Conservation (phyloP, 768 basidiomycete genomes). For the Sporobolomyces pararoseus region DNA sequence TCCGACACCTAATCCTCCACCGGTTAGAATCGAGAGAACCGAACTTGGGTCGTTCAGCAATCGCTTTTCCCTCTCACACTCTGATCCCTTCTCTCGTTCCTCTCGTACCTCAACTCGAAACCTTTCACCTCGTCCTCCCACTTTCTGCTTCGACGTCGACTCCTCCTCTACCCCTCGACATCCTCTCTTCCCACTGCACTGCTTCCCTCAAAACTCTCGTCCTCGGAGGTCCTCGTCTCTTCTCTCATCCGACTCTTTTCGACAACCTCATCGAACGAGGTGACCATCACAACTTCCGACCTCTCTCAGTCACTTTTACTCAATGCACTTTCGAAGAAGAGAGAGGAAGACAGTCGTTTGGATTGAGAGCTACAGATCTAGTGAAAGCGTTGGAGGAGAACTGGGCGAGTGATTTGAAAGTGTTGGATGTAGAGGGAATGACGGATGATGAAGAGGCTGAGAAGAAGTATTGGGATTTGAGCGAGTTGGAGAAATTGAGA, state of each 20-base stretch:
- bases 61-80: not conserved
- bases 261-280: not conserved
- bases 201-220: not conserved
- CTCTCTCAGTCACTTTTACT: not conserved
- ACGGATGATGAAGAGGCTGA: not conserved
- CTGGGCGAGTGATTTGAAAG: not conserved
- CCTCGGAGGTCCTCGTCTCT: not conserved
- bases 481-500: not conserved
- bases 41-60: not conserved
- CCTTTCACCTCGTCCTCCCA: not conserved
- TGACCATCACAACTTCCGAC: not conserved
- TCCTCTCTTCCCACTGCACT: not conserved
- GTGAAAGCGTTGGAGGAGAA: not conserved
- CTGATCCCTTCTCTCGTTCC: not conserved
- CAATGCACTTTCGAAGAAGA: not conserved
- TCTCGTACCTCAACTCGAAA: not conserved
- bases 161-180: not conserved
- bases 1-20: not conserved
- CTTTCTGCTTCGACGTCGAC: not conserved
- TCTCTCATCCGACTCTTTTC: not conserved
- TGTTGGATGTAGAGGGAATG: constrained; percentile 2
- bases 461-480: not conserved
- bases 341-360: not conserved
- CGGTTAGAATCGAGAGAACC: not conserved
- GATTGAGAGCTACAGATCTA: not conserved